A percentile compares a stretch with the other conserved stretches of the same genome.
Conservation (phyloP, 2,329 filamentous ascomycete genomes). For the Thielaviopsis musarum region DNA sequence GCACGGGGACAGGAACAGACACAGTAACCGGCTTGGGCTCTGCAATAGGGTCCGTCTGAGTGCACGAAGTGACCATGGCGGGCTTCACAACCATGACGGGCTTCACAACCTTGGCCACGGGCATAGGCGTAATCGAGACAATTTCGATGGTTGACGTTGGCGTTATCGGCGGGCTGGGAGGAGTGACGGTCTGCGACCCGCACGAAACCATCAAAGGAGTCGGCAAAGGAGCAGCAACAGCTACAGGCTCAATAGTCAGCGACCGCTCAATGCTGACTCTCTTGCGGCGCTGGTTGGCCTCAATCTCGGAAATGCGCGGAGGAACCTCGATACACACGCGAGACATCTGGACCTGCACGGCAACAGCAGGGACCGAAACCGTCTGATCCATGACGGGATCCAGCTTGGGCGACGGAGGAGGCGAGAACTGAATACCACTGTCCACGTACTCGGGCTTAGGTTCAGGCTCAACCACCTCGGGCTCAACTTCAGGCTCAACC, state of each 20-base stretch:
- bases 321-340: conserved; percentile 10
- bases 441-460: conserved; percentile 43
- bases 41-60: conserved; percentile 40
- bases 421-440: conserved; percentile 67
- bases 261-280: conserved; percentile 40
- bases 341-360: conserved; percentile 6
- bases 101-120: conserved; percentile 13
- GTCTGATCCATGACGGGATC: conserved; percentile 15
- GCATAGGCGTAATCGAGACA: conserved; percentile 25
- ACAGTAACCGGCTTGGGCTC: conserved; percentile 15
- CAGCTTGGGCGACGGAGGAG: conserved; percentile 54
- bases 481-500: conserved; percentile 12
- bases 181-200: conserved; percentile 44
- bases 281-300: conserved; percentile 60
- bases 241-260: conserved; percentile 29
- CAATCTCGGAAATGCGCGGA: conserved; percentile 38
- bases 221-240: background rate
- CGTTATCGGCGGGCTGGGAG: conserved; percentile 47
- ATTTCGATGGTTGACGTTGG: conserved; percentile 34
- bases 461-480: conserved; percentile 12
- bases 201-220: conserved; percentile 41
- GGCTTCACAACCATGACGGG: conserved; percentile 17
- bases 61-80: conserved; percentile 37
- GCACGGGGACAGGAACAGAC: conserved; percentile 18
- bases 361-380: conserved; percentile 1